Evolutionary conservation across 192 early-diverging fungal species (phyloP), one percentile per base, ranked within the genome.

Genomic region (Backusella psychrophila): DNA sequence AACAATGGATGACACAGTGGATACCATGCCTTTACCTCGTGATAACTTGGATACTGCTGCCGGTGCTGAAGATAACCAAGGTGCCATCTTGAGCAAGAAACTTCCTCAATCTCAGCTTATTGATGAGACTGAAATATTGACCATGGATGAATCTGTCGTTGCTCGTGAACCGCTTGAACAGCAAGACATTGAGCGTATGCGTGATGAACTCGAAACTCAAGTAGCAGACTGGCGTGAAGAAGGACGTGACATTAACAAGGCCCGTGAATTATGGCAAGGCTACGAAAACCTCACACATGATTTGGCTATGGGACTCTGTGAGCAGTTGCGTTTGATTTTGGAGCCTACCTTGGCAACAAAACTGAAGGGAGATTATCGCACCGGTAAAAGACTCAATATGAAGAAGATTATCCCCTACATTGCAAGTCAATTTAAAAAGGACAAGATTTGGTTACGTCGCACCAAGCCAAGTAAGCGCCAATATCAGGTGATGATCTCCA

Each of bases 401-500:
- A 94, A 96, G 77, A 97, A 96, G 84, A 96, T 99, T 66, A 98
- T 99, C 80, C 96, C 98, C 14, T 99, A 99, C 75, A 99, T 99
- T 87, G 98, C 98, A 8, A 93, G 91, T 49, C 93, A 97, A 81
- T 99, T 97, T 90, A 98, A 97, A 86, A 99, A 99, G 85, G 98
- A 99, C 85, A 99, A 99, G 88, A 99, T 99, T 77, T 99, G 98
- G 98, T 84, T 99, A 73, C 90, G 97, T 9, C 91, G 98, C 63
- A 99, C 97, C 26, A 97, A 97, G 83, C 97, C 96, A 21, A 94
- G 93, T 76, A 97, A 98, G 77, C 90, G 98, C 66, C 94, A 94
- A 75, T 99, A 99, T 86, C 97, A 99, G 84, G 94, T 99, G 49
- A 95, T 99, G 94, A 92, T 99, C 33, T 89, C 97, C 4, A 90